Percentiles rank a stretch among this genome's conserved stretches.
Evolutionary conservation across 2,329 filamentous ascomycete species (phyloP).

Genomic region (Aspergillus transmontanensis): DNA sequence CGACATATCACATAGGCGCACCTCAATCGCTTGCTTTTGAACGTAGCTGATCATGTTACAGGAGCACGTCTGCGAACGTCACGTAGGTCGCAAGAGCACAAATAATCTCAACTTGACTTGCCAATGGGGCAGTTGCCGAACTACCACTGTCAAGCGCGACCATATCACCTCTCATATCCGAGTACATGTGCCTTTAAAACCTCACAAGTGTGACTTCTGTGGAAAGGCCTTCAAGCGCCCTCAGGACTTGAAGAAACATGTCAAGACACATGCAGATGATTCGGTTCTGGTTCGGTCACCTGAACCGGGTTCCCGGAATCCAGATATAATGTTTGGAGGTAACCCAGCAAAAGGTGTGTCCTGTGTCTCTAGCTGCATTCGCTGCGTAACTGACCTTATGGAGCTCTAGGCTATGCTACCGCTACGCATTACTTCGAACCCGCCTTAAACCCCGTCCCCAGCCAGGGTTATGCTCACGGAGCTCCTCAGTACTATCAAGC

Average conservation of each 20-base stretch:
- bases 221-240: slow-evolving; percentile 99
- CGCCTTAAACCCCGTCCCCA: slow-evolving; percentile 52
- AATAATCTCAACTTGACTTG: slow-evolving; percentile 98
- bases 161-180: slow-evolving; percentile 99
- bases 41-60: slow-evolving; percentile 40
- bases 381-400: slow-evolving; percentile 12
- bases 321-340: slow-evolving; percentile 43
- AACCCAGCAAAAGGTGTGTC: slow-evolving; percentile 41
- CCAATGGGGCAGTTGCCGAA: slow-evolving; percentile 94
- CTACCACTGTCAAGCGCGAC: slow-evolving; percentile 96
- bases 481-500: slow-evolving; percentile 57
- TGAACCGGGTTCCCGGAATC: slow-evolving; percentile 56
- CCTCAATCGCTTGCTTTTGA: neutral
- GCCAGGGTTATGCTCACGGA: slow-evolving; percentile 45
- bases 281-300: slow-evolving; percentile 72
- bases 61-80: slow-evolving; percentile 98
- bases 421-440: slow-evolving; percentile 59
- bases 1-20: neutral
- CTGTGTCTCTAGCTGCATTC: neutral
- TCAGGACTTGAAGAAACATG: slow-evolving; percentile 98
- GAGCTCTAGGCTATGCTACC: slow-evolving; percentile 32
- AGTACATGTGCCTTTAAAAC: slow-evolving; percentile 97
- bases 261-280: slow-evolving; percentile 98
- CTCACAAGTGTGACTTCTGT: slow-evolving; percentile 98
- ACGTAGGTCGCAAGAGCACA: slow-evolving; percentile 98